These are phyloP conservation scores for Monilinia aucupariae DNA, from an alignment of 2,329 filamentous ascomycete genomes.

Conservation along the genomic window DNA sequence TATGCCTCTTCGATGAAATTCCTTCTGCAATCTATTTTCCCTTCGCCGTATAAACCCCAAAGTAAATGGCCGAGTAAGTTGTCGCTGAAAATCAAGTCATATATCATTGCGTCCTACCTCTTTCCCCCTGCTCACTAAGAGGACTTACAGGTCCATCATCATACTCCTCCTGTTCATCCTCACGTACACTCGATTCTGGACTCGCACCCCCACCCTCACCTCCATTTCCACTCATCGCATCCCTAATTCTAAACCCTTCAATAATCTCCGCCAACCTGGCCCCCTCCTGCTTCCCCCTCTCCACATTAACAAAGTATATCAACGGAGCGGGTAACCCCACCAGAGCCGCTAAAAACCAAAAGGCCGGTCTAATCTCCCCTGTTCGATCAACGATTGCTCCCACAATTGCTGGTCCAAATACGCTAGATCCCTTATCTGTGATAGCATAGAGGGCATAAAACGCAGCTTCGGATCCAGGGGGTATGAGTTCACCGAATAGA, in stretches of 20 bases:
- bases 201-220: background rate
- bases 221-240: constrained; percentile 11
- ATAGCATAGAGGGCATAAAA: constrained; percentile 87
- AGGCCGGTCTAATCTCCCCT: constrained; percentile 75
- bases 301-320: constrained; percentile 78
- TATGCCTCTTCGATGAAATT: background rate
- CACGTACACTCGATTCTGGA: background rate
- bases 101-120: background rate
- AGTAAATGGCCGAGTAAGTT: background rate
- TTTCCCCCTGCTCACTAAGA: background rate
- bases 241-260: constrained; percentile 15
- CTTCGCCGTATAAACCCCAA: background rate
- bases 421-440: constrained; percentile 90
- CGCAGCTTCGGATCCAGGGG: constrained; percentile 85
- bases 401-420: constrained; percentile 90
- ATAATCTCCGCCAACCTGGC: constrained; percentile 49
- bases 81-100: constrained; percentile 4
- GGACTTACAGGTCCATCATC: background rate
- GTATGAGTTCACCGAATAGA: constrained; percentile 86
- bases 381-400: constrained; percentile 82
- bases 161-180: background rate
- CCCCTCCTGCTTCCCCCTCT: constrained; percentile 66
- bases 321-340: constrained; percentile 78
- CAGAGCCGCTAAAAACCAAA: constrained; percentile 80
- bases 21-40: background rate